Evolutionary conservation across 352 stramenopile species (phyloP).

Genomic region (Vaucheria bursata): DNA sequence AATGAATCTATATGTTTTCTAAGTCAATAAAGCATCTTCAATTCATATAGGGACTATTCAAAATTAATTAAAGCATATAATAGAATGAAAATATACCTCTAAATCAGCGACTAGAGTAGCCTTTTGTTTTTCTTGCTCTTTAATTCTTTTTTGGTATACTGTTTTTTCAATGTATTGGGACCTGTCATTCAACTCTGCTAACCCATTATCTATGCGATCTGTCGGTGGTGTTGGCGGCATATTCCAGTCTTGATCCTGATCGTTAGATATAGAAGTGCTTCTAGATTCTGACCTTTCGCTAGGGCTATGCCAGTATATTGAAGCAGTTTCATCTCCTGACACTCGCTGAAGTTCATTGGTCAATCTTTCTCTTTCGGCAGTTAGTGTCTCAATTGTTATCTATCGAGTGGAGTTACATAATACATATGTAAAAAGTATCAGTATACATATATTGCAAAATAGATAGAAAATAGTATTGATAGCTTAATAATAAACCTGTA

Average conservation of each 20-base stretch:
- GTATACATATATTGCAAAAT: no score
- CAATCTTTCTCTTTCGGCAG: constrained; percentile 11
- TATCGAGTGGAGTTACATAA: no score
- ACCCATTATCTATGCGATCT: neutral
- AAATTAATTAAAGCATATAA: neutral
- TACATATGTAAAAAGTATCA: no score
- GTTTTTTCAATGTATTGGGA: neutral
- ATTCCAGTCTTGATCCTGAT: neutral
- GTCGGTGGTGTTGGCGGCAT: neutral
- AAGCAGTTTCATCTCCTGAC: constrained; percentile 5
- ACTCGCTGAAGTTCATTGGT: constrained; percentile 16
- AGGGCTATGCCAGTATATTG: neutral
- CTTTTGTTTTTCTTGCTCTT: neutral
- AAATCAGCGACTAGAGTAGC: neutral
- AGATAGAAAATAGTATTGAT: no score
- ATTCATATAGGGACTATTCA: neutral
- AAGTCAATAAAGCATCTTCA: neutral
- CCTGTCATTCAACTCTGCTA: neutral
- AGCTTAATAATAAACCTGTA: no score
- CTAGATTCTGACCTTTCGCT: neutral
- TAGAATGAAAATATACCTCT: neutral
- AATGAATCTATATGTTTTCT: neutral
- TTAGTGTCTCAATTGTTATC: constrained; percentile 20
- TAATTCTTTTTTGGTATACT: neutral
- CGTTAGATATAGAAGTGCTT: neutral